These are phyloP conservation scores for Pseudoturritis turrita DNA, from an alignment of 345 rosid genomes.

Conservation along the genomic window DNA sequence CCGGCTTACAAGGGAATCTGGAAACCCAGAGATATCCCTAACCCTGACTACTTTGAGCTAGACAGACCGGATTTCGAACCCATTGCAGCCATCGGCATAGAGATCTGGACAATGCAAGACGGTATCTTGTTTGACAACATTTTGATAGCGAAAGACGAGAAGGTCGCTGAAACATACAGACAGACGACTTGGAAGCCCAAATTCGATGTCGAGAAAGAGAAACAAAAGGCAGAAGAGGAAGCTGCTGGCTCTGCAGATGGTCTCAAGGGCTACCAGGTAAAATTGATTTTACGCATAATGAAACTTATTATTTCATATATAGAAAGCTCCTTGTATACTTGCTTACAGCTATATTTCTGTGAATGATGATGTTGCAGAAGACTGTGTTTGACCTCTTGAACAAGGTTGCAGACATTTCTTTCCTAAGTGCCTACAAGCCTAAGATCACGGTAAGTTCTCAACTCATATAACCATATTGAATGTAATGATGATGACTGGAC, in stretches of 20 bases:
- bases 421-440: slow-evolving; percentile 53
- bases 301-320: too few species aligned
- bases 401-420: slow-evolving; percentile 68
- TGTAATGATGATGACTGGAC: neutral
- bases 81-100: slow-evolving; percentile 79
- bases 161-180: slow-evolving; percentile 48
- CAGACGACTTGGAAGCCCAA: slow-evolving; percentile 65
- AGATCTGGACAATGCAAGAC: slow-evolving; percentile 95
- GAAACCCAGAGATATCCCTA: slow-evolving; percentile 79
- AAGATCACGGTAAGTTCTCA: slow-evolving; percentile 52
- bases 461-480: neutral
- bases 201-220: slow-evolving; percentile 64
- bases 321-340: neutral
- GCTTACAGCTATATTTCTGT: neutral
- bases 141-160: slow-evolving; percentile 62
- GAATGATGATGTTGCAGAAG: slow-evolving; percentile 44
- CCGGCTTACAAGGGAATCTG: slow-evolving; percentile 84
- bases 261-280: slow-evolving; percentile 41
- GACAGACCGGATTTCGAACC: slow-evolving; percentile 68
- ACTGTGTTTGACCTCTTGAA: slow-evolving; percentile 57
- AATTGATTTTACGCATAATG: too few species aligned
- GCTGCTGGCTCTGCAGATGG: slow-evolving; percentile 44
- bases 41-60: slow-evolving; percentile 73
- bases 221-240: slow-evolving; percentile 69
- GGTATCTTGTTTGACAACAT: slow-evolving; percentile 79